Evolutionary conservation across 495 filamentous ascomycete genomes (phyloP).

Genomic region (Neurospora sp.): DNA sequence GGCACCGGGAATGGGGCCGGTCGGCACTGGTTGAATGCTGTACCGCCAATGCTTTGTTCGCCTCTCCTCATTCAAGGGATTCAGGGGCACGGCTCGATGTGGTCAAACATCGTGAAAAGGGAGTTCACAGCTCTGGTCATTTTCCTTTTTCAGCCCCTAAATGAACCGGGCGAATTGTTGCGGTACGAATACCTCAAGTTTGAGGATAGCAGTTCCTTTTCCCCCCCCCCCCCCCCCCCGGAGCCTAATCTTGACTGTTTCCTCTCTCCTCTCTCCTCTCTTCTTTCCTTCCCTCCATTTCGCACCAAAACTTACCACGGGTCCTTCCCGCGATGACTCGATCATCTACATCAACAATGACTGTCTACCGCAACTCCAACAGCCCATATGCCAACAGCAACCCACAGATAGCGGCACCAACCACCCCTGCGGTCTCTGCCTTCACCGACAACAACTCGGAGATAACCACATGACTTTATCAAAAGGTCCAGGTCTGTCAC

Average conservation of each 20-base stretch:
- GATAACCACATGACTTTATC: not conserved
- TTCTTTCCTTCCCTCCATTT: not conserved
- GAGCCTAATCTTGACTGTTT: not conserved
- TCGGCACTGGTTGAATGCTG: not conserved
- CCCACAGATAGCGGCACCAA: not conserved
- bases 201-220: not conserved
- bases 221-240: no score
- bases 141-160: not conserved
- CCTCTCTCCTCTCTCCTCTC: not conserved
- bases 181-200: not conserved
- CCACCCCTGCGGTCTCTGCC: not conserved
- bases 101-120: not conserved
- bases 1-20: not conserved
- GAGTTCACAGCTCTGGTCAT: not conserved
- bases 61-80: not conserved
- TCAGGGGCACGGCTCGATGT: not conserved
- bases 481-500: not conserved
- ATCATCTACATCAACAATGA: not conserved
- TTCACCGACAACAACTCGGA: not conserved
- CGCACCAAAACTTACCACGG: not conserved
- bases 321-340: not conserved
- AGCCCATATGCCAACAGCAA: not conserved
- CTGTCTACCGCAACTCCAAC: not conserved
- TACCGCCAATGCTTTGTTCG: not conserved
- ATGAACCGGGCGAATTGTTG: not conserved